phyloP scores from a whole-genome alignment of 768 basidiomycete genomes.

The Tylopilus vinaceipallidus region DNA sequence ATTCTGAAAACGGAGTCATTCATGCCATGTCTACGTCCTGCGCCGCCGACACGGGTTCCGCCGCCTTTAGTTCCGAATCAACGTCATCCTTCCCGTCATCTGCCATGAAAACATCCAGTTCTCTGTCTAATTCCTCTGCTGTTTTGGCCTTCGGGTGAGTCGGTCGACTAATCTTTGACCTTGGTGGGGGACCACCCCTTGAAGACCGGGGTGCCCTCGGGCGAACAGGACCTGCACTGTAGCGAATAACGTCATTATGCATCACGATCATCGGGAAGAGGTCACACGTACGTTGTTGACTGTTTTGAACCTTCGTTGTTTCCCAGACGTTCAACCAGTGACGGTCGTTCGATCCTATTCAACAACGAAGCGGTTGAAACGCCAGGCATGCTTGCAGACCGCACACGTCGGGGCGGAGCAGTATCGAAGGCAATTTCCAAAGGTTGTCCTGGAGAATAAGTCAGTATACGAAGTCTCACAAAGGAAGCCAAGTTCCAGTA shows the following conservation, averaged over 20 bases:
- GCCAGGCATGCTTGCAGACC: constrained; percentile 45
- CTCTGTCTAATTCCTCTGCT: constrained; percentile 81
- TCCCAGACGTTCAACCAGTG: constrained; percentile 64
- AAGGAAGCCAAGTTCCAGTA: background rate
- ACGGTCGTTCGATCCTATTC: constrained; percentile 72
- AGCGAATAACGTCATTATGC: constrained; percentile 1
- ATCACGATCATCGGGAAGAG: background rate
- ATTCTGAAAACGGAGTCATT: background rate
- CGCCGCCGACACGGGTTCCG: constrained; percentile 8
- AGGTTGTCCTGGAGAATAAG: constrained; percentile 59
- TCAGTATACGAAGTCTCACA: constrained; percentile 2
- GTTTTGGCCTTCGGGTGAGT: constrained; percentile 59
- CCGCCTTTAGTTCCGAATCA: constrained; percentile 16
- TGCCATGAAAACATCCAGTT: constrained; percentile 85
- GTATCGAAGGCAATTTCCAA: constrained; percentile 69
- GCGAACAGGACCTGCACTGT: constrained; percentile 46
- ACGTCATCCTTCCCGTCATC: constrained; percentile 39
- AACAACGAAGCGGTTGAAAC: constrained; percentile 57
- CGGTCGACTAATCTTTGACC: constrained; percentile 31
- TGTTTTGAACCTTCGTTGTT: constrained; percentile 37
- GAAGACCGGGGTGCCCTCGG: constrained; percentile 26
- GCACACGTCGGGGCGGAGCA: constrained; percentile 41
- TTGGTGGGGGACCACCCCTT: constrained; percentile 10
- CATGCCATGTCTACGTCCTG: constrained; percentile 59
- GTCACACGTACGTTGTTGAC: constrained; percentile 12